phyloP scores from a whole-genome alignment of 2,329 filamentous ascomycete genomes.

The Ilyonectria destructans region DNA sequence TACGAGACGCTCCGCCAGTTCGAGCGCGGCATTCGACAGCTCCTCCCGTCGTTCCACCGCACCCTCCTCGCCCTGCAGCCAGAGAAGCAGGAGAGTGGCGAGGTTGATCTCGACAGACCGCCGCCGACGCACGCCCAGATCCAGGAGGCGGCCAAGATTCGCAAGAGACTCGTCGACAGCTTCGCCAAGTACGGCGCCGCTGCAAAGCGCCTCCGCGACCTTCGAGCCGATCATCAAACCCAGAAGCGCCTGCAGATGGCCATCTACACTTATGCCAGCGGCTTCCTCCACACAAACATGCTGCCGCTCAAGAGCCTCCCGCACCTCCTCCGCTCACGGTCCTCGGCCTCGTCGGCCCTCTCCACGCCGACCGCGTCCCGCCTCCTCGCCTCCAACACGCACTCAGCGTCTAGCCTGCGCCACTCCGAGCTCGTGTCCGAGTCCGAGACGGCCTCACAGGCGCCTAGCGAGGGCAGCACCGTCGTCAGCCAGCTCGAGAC shows the following conservation, averaged over 20 bases:
- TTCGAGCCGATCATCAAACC: conserved; percentile 80
- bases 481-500: conserved; percentile 77
- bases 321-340: conserved; percentile 70
- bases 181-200: conserved; percentile 91
- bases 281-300: conserved; percentile 92
- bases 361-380: conserved; percentile 49
- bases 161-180: conserved; percentile 90
- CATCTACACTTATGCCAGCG: conserved; percentile 86
- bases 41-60: conserved; percentile 89
- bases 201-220: conserved; percentile 84
- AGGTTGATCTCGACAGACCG: conserved; percentile 58
- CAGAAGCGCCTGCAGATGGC: conserved; percentile 85
- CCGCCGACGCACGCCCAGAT: conserved; percentile 77
- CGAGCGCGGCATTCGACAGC: conserved; percentile 85
- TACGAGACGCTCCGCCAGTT: conserved; percentile 91
- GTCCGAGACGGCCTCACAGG: conserved; percentile 63
- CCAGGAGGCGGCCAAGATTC: conserved; percentile 88
- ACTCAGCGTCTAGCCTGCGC: conserved; percentile 59
- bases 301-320: conserved; percentile 85
- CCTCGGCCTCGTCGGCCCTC: conserved; percentile 52
- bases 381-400: conserved; percentile 53
- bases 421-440: conserved; percentile 62
- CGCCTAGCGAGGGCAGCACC: conserved; percentile 67
- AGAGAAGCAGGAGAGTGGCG: conserved; percentile 57
- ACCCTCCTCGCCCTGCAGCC: conserved; percentile 80